These are phyloP conservation scores for Kodamaea hsintzibuensis DNA, from an alignment of 805 yeast species.

Conservation along the genomic window DNA sequence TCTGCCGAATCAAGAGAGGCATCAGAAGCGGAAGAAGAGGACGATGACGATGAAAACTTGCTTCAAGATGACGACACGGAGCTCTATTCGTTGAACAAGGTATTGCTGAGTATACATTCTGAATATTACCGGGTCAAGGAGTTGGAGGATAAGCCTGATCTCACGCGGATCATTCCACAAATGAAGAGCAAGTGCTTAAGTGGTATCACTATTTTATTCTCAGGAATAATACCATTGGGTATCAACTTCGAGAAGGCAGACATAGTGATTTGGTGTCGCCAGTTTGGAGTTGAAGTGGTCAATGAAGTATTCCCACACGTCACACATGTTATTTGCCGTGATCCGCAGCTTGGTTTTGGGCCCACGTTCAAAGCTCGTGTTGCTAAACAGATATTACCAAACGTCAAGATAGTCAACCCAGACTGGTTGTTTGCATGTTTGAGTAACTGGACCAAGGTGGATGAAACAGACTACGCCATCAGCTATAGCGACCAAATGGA, in stretches of 20 bases:
- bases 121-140: slow-evolving; percentile 53
- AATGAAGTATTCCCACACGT: slow-evolving; percentile 69
- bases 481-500: slow-evolving; percentile 49
- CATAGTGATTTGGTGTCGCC: slow-evolving; percentile 87
- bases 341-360: slow-evolving; percentile 50
- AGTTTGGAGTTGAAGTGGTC: slow-evolving; percentile 87
- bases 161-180: slow-evolving; percentile 69
- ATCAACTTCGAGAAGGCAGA: slow-evolving; percentile 71
- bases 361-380: slow-evolving; percentile 79
- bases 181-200: slow-evolving; percentile 69
- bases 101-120: slow-evolving; percentile 62
- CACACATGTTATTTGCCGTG: slow-evolving; percentile 86
- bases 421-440: slow-evolving; percentile 92
- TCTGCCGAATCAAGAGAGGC: slow-evolving; percentile 24
- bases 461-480: slow-evolving; percentile 60
- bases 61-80: slow-evolving; percentile 82
- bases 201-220: slow-evolving; percentile 71
- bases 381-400: slow-evolving; percentile 63
- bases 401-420: slow-evolving; percentile 78
- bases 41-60: slow-evolving; percentile 48
- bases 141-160: slow-evolving; percentile 47
- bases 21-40: slow-evolving; percentile 23
- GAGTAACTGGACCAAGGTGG: slow-evolving; percentile 71
- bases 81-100: slow-evolving; percentile 59
- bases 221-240: slow-evolving; percentile 91